Base-by-base conservation (phyloP, 345 rosid genomes). In the Linum usitatissimum region DNA sequence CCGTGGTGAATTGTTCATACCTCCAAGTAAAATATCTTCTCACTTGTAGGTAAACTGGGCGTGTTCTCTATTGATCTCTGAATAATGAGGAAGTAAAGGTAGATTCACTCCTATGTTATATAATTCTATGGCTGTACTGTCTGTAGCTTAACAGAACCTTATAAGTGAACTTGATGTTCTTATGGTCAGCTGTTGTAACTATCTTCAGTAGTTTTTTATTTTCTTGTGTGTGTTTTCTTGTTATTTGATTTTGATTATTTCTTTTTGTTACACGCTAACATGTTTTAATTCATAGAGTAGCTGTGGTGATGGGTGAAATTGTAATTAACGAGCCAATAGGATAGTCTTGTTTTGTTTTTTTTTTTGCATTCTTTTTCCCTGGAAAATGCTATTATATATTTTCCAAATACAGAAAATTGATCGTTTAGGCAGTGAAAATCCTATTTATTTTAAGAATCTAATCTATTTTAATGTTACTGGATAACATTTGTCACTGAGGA, bases 31-130 rank as follows among this genome's bases (percentile, higher is more conserved):
- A 82, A 78, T 88, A 83, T 84, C 86, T 90, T 94, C 83, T 88
- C 66, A 78, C 84, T 94, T 94, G 99, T 94, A 94, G 99, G 99
- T 87, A 87, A 93, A 80, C 83, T 86, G 88, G 99, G 81, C 95
- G 88, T 90, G 62, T 84, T 84, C 89, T 86, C 79, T 84, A 76
- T 87, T 86, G 90, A 84, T 84, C 99, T 81, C 99, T 90, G 97
- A 92, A 85, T 84, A 83, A 83, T 83, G 95, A 79, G 88, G 87
- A 88, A 80, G 82, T 90, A 80, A 93, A 90, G 97, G 99, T 94
- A 94, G 99, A 75, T 84, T 79, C 99, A 76, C 72, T 68, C 80
- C 60, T 70, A 77, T 34, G 68, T 75, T 70, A 67, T 64, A 68
- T 68, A 61, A 64, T 64, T 61, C 61, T 39, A 31, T 69, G 28